Evolutionary conservation across 768 basidiomycete species (phyloP).

Genomic region (Trametes meyenii): DNA sequence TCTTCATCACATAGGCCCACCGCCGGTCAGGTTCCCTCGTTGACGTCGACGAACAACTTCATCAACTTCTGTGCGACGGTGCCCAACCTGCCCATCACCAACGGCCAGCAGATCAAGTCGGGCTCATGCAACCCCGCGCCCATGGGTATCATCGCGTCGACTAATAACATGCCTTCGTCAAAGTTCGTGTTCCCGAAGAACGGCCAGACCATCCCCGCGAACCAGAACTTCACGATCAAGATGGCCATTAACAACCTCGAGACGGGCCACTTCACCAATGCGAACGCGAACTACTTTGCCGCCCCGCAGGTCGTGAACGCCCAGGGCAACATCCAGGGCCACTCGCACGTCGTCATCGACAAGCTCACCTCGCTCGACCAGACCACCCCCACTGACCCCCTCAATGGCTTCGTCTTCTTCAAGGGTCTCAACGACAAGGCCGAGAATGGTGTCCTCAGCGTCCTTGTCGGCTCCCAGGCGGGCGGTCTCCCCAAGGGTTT

Average conservation of each 20-base stretch:
- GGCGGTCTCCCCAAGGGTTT: conserved; percentile 54
- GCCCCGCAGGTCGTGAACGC: conserved; percentile 55
- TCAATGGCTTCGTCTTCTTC: conserved; percentile 58
- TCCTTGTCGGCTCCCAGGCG: conserved; percentile 41
- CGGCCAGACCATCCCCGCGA: conserved; percentile 44
- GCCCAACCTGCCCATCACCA: conserved; percentile 55
- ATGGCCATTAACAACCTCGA: conserved; percentile 49
- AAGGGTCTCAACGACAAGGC: conserved; percentile 52
- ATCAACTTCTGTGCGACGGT: conserved; percentile 65
- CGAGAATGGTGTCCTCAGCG: conserved; percentile 47
- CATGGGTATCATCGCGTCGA: conserved; percentile 59
- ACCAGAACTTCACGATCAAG: conserved; percentile 54
- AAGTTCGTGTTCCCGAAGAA: conserved; percentile 57
- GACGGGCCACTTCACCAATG: conserved; percentile 63
- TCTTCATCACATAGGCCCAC: conserved; percentile 19
- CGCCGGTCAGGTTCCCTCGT: conserved; percentile 55
- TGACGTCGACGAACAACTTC: conserved; percentile 73
- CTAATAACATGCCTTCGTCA: conserved; percentile 52
- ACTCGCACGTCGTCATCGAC: conserved; percentile 66
- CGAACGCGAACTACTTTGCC: conserved; percentile 51
- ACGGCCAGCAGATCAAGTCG: conserved; percentile 53
- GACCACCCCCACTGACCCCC: conserved; percentile 52
- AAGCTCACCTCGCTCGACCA: conserved; percentile 48
- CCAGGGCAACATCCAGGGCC: conserved; percentile 58
- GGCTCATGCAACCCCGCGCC: conserved; percentile 65